Base-by-base conservation (phyloP, 129 eudicot species). In the Apium graveolens region DNA sequence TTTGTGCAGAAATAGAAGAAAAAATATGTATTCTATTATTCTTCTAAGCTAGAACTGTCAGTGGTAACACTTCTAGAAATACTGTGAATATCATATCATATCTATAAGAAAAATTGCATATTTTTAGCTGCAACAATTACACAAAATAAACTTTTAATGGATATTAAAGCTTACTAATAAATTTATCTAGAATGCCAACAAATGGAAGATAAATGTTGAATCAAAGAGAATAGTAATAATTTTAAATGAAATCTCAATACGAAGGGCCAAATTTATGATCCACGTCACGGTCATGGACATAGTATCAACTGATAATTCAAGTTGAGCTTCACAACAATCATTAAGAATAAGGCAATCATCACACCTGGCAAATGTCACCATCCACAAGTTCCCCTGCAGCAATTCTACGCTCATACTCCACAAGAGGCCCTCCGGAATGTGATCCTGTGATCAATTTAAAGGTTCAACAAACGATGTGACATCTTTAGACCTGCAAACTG, bases 301-400 rank as follows among this genome's bases (percentile, higher is more conserved):
- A 65, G 39, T 24, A 24, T 31, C 21, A 65, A 32, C 71, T 27
- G 16, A 31, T 31, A 66, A 66, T 66, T 66, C 72, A 66, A 32
- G 3, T 32, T 31, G 38, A 29, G 41, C 16, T 31, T 29, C 2
- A 29, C 38, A 31, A 27, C 29, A 60, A 60, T 6, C 14, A 65
- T 65, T 14, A 65, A 29, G 9, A 65, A 65, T 11, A 65, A 65
- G 38, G 35, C 14, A 57, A 57, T 26, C 68, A 9, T 18, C 76
- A 71, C 76, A 92, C 99, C 95, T 96, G 97, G 74, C 86, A 86
- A 65, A 75, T 79, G 87, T 92, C 97, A 81, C 99, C 99, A 82
- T 89, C 93, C 75, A 84, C 82, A 63, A 96, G 97, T 45, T 96
- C 97, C 78, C 97, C 97, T 14, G 95, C 91, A 68, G 85, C 82